Base-by-base conservation (phyloP, 805 yeast genomes). In the Cyberlindnera mississippiensis region DNA sequence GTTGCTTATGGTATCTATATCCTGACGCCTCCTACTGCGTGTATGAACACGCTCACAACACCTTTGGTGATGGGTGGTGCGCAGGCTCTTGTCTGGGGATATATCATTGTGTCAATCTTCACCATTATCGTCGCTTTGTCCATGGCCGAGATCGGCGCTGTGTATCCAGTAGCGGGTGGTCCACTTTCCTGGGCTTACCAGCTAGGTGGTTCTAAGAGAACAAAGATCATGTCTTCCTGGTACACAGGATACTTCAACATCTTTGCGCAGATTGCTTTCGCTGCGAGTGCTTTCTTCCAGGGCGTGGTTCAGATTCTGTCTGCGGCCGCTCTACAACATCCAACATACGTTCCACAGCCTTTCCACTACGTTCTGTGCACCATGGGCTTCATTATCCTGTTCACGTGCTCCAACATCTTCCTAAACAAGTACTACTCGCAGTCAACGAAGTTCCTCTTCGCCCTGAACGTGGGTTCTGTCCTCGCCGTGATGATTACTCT, bases 131-230 rank as follows among this genome's bases (percentile, higher is more conserved):
- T 55, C 13, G 57, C 58, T 1, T 19, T 51, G 6, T 51, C 56
- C 13, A 42, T 56, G 42, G 59, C 61, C 39, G 69, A 64, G 45
- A 51, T 64, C 16, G 62, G 63, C 5, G 63, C 64, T 31, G 62
- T 61, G 3, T 63, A 54, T 32, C 55, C 69, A 1, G 59, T 60
- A 32, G 52, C 64, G 14, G 63, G 65, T 32, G 68, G 64, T 14
- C 65, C 61, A 35, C 49, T 62, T 9, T 62, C 62, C 17, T 64
- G 69, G 68, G 59, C 66, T 11, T 60, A 57, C 44, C 52, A 51
- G 30, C 48, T 62, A 12, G 61, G 64, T n/a, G 37, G 37, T n/a
- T 55, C 60, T 4, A 39, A 46, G 13, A 44, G 41, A 15, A 41
- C 36, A 12, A 61, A 58, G 45, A 53, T 57, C 31, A 28, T 53